These are phyloP conservation scores for Curvularia sp. DNA, from an alignment of 2,329 filamentous ascomycete species.

Conservation along the genomic window DNA sequence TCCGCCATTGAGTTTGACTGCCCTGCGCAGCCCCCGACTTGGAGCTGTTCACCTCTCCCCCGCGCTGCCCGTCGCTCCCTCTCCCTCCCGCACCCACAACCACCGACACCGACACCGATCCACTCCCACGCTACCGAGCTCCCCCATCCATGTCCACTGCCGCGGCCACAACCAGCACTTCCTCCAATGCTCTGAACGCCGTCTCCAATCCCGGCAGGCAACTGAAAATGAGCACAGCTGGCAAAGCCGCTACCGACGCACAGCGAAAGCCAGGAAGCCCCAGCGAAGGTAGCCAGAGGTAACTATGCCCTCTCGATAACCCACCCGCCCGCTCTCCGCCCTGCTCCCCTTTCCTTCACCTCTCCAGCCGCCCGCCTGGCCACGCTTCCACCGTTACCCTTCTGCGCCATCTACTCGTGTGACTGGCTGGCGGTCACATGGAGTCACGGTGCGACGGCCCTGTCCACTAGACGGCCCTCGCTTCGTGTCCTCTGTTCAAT, in stretches of 20 bases:
- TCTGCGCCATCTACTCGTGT: slow-evolving; percentile 35
- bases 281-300: slow-evolving; percentile 62
- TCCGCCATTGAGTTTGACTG: slow-evolving; percentile 39
- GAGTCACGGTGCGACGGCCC: slow-evolving; percentile 41
- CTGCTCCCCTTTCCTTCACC: slow-evolving; percentile 1
- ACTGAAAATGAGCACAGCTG: slow-evolving; percentile 58
- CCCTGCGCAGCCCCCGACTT: slow-evolving; percentile 33
- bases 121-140: slow-evolving; percentile 22
- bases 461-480: slow-evolving; percentile 20
- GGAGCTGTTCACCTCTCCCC: slow-evolving; percentile 22
- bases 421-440: slow-evolving; percentile 46
- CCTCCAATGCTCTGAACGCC: slow-evolving; percentile 46
- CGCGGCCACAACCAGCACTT: slow-evolving; percentile 38
- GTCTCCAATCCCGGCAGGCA: slow-evolving; percentile 50
- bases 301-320: slow-evolving; percentile 36
- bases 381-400: slow-evolving; percentile 16
- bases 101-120: slow-evolving; percentile 6
- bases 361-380: background rate
- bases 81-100: slow-evolving; percentile 13
- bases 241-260: slow-evolving; percentile 58
- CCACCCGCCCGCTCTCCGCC: background rate
- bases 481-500: slow-evolving; percentile 12
- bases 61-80: slow-evolving; percentile 26
- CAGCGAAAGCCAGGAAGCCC: slow-evolving; percentile 64
- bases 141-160: slow-evolving; percentile 45